Conservation (phyloP, 2,329 filamentous ascomycete species). For the Neodidymelliopsis sp. region DNA sequence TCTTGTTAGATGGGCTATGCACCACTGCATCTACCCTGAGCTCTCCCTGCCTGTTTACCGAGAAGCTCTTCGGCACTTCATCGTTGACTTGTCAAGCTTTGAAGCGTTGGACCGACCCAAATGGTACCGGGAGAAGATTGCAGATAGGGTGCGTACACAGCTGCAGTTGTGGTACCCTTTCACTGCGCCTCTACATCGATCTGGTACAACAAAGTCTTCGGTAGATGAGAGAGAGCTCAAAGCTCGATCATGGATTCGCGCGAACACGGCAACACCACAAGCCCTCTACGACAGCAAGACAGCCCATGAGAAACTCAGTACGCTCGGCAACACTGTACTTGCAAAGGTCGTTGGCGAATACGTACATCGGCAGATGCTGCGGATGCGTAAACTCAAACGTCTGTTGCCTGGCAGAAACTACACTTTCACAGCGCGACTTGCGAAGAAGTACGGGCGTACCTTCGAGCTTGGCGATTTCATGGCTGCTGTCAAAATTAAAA, state of each 20-base stretch:
- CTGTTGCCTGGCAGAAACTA: conserved; percentile 67
- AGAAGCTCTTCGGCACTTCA: conserved; percentile 31
- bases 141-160: conserved; percentile 34
- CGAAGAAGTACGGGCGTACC: conserved; percentile 64
- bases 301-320: conserved; percentile 52
- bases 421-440: conserved; percentile 67
- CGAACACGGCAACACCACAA: conserved; percentile 54
- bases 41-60: conserved; percentile 31
- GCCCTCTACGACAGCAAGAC: conserved; percentile 47
- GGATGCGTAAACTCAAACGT: conserved; percentile 66
- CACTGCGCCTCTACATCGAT: conserved; percentile 32
- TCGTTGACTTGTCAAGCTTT: conserved; percentile 40
- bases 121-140: conserved; percentile 37
- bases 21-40: conserved; percentile 47
- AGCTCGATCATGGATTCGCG: conserved; percentile 56
- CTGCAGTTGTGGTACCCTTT: conserved; percentile 36
- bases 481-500: conserved; percentile 68
- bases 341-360: conserved; percentile 63
- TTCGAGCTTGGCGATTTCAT: conserved; percentile 51
- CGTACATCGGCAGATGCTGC: conserved; percentile 62
- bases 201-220: conserved; percentile 3
- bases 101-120: conserved; percentile 31
- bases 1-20: conserved; percentile 72
- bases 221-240: conserved; percentile 27
- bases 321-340: conserved; percentile 44